Evolutionary conservation across 495 filamentous ascomycete species (phyloP).

Genomic region (Penicillium cosmopolitanum): DNA sequence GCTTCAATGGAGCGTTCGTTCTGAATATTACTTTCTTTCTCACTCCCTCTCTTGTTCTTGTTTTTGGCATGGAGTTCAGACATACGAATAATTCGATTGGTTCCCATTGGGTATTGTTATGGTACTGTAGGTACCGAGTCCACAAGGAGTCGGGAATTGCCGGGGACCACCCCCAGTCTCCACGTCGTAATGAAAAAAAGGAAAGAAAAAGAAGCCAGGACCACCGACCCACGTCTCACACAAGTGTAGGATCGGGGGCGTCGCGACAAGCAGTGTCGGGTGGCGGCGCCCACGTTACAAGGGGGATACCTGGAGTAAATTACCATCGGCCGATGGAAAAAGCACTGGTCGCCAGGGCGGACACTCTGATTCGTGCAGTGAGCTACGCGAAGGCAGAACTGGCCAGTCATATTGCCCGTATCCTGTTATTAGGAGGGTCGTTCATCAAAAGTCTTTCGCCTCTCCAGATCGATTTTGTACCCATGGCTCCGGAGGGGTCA

Average conservation of each 20-base stretch:
- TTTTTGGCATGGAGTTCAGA: neutral
- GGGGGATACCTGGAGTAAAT: constrained; percentile 1
- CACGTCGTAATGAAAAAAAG: neutral
- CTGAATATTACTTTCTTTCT: neutral
- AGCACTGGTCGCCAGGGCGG: neutral
- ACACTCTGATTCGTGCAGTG: constrained; percentile 6
- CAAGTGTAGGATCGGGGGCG: neutral
- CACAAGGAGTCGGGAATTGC: constrained; percentile 5
- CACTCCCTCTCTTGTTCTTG: neutral
- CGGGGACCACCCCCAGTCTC: constrained; percentile 9
- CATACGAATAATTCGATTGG: neutral
- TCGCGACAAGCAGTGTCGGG: constrained; percentile 2
- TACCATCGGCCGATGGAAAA: constrained; percentile 4
- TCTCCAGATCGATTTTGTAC: neutral
- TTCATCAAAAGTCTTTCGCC: neutral
- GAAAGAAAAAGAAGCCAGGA: neutral
- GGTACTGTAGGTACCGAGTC: constrained; percentile 3
- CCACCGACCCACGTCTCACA: neutral
- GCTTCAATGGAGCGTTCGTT: neutral
- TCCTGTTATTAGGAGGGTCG: neutral
- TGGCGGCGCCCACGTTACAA: constrained; percentile 1
- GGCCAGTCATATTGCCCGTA: neutral
- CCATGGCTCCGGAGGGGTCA: constrained; percentile 1
- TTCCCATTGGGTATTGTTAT: neutral
- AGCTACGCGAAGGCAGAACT: neutral